Base-by-base conservation (phyloP, 495 filamentous ascomycete species). In the Pseudoneurospora amorphoporcata region DNA sequence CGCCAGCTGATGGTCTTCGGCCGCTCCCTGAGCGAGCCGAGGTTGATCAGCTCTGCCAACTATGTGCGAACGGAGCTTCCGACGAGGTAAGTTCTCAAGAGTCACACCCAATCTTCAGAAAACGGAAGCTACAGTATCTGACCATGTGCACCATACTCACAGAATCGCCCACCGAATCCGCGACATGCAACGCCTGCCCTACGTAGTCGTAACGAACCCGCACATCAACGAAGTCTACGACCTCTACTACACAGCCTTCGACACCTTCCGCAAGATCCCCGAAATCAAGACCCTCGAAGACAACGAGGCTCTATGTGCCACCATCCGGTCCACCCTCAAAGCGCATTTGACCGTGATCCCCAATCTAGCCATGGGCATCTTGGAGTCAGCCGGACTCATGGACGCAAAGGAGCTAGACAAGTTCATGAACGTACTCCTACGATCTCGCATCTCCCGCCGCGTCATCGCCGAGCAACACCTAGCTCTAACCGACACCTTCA, bases 381-480 rank as follows among this genome's bases (percentile, higher is more conserved):
- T 98, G 43, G 92, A 99, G 80, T 93, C 92, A 77, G 90, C 89
- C 70, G 90, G 90, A 40, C 84, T 95, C 19, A 91, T 97, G 81
- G 89, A 88, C 12, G 82, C 90, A 1, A 88, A 93, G 38, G 89
- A 92, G 71, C 90, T 96, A 74, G 95, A 99, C 80, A 88, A 88
- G 58, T 96, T 99, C 78, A 98, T 99, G 93, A 97, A 95, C 76
- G 95, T 92, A 14, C 86, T 97, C 37, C 83, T 99, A 69, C 87
- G 93, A 84, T 94, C 95, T 73, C 88, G 95, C 71, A 99, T 99
- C 71, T 97, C 94, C 39, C 90, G 95, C 69, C 90, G 95, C 43
- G 95, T 98, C 69, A 99, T 99, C 77, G 95, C 95, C 42, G 95
- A 99, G 82, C 95, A 98, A 76, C 95, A 99, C 76, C 87, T 99